Base-by-base conservation (phyloP, 768 basidiomycete species). In the Stropharia rugosoannulata region DNA sequence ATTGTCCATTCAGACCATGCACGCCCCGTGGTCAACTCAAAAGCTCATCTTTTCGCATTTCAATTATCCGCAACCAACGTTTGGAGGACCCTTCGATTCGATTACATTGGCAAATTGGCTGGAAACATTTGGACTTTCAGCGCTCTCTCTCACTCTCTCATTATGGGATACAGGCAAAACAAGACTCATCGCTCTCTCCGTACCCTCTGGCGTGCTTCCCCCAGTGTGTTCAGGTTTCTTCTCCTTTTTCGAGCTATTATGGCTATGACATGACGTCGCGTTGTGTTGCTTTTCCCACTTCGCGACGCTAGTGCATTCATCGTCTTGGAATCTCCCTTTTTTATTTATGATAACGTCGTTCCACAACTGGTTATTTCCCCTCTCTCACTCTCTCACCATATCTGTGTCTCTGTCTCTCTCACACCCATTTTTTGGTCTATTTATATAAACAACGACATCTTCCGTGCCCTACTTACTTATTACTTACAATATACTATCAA, bases 51-150 rank as follows among this genome's bases (percentile, higher is more conserved):
- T 46, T 46, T 46, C 45, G 45, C 45, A 46, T 25, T 46, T 27
- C 29, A 32, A 29, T 46, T 27, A 46, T 27, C 42, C 45, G 45
- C 45, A 46, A 22, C 42, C 45, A 46, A 10, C 45, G 45, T 29
- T 46, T 27, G 22, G 45, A 46, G 45, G 45, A 46, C 27, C 27
- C 45, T 25, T 46, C 45, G 45, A 46, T 25, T 27, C 45, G 45
- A 46, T 46, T 46, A 46, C 45, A 46, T 46, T 46, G 22, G 45
- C 37, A 29, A 41, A 29, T 8, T 46, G 6, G 45, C 47, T 48
- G 54, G 54, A 55, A 48, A 37, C 38, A 46, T 45, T 46, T 53
- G 45, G 47, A 47, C 39, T 48, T 47, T 40, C 37, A 32, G 37
- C 39, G 7, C 43, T 38, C 37, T 13, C 29, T 38, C 5, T 13